phyloP scores from a whole-genome alignment of 805 yeast genomes.

The Yarrowia deformans region DNA sequence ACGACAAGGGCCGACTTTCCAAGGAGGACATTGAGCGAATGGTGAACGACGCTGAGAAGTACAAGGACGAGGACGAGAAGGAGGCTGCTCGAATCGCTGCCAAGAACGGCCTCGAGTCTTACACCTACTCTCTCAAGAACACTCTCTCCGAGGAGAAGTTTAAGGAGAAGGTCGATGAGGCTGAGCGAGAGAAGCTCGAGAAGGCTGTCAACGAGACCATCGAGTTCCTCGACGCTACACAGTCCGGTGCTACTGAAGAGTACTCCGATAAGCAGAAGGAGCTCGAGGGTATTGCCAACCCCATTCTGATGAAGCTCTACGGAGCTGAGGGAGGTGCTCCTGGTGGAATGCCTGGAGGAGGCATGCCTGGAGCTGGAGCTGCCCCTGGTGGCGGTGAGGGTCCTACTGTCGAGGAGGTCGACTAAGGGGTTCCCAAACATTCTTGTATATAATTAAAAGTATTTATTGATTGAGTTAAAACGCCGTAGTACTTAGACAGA shows the following conservation, averaged over 20 bases:
- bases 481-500: not conserved
- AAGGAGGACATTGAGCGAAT: conserved; percentile 13
- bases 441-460: not conserved
- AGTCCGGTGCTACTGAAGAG: conserved; percentile 12
- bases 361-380: conserved; percentile 9
- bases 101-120: conserved; percentile 10
- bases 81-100: conserved; percentile 14
- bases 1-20: conserved; percentile 13
- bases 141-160: conserved; percentile 12
- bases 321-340: conserved; percentile 11
- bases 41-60: conserved; percentile 16
- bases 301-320: conserved; percentile 7
- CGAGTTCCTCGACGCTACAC: not conserved
- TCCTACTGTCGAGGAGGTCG: conserved; percentile 12
- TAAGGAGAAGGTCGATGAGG: conserved; percentile 11
- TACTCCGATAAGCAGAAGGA: conserved; percentile 15
- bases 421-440: not conserved
- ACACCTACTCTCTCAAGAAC: conserved; percentile 12
- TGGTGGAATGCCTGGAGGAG: conserved; percentile 13
- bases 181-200: conserved; percentile 8
- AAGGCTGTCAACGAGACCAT: conserved; percentile 9
- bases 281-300: conserved; percentile 11
- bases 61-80: conserved; percentile 13
- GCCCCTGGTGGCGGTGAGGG: conserved; percentile 12
- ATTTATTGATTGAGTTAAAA: not conserved